A percentile compares a stretch with the other conserved stretches of the same genome.
Conservation (phyloP, 805 yeast genomes). For the Metschnikowia kofuensis region DNA sequence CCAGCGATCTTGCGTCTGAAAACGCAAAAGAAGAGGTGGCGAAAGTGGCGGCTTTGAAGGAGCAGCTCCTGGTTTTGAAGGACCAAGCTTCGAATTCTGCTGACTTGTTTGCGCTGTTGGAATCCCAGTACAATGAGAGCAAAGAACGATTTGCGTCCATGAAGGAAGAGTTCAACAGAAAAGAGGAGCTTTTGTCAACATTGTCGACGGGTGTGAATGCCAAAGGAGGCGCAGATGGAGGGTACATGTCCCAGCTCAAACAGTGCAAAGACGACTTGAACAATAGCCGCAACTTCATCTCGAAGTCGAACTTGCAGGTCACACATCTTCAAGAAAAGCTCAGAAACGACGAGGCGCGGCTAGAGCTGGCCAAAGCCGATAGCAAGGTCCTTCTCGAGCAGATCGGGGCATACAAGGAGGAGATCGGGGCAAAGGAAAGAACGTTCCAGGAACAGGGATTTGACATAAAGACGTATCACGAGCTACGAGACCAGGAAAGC, state of each 20-base stretch:
- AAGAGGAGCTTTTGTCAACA: slow-evolving; percentile 78
- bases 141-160: slow-evolving; percentile 43
- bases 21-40: slow-evolving; percentile 46
- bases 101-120: slow-evolving; percentile 37
- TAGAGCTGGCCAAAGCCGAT: slow-evolving; percentile 52
- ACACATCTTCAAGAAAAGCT: slow-evolving; percentile 56
- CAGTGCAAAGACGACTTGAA: slow-evolving; percentile 57
- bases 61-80: slow-evolving; percentile 31
- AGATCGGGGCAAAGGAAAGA: slow-evolving; percentile 35
- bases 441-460: slow-evolving; percentile 56
- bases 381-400: slow-evolving; percentile 39
- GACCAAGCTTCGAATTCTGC: slow-evolving; percentile 36
- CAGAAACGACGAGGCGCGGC: slow-evolving; percentile 44
- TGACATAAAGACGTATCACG: slow-evolving; percentile 43
- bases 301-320: slow-evolving; percentile 58
- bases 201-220: slow-evolving; percentile 88
- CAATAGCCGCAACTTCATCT: slow-evolving; percentile 51
- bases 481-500: slow-evolving; percentile 46
- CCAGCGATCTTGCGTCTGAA: slow-evolving; percentile 56
- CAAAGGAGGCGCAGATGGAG: slow-evolving; percentile 70
- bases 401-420: slow-evolving; percentile 40
- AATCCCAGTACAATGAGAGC: slow-evolving; percentile 43
- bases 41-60: slow-evolving; percentile 17
- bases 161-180: slow-evolving; percentile 49
- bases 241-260: slow-evolving; percentile 70